Base-by-base conservation (phyloP, 83 land plant species). In the Thuja plicata region DNA sequence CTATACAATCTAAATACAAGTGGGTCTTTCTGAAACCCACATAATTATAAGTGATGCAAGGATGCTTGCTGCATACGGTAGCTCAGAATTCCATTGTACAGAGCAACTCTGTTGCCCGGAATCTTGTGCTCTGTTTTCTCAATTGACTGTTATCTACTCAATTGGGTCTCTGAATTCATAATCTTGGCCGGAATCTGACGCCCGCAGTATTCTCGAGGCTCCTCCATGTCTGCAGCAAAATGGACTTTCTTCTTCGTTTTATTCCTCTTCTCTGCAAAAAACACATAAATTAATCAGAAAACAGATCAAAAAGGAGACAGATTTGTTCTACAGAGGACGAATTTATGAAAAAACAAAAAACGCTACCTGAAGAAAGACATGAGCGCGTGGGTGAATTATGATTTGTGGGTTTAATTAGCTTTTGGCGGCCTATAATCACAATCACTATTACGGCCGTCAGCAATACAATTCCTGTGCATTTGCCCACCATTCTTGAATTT, bases 101-200 rank as follows among this genome's bases (percentile, higher is more conserved):
- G 81, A 37, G 40, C 43, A 16, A 15, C 41, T 77, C 81, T 77
- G 81, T 77, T 77, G 81, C 43, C 81, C 40, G 81, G 81, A 77
- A 77, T 77, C 40, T 34, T 16, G 43, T 19, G 4, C 24, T 35
- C 40, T 16, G 45, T 3, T 19, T 24, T 60, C 45, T 17, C 43
- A 37, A 1, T 37, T 37, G 45, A 7, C 43, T 78, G 82, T 0
- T 10, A 5, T 6, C 1, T 16, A 38, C 2, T 38, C 40, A 38
- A 38, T 38, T 38, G 40, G 82, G 24, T 1, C 43, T 21, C 82
- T 12, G 24, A 21, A 60, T 40, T 8, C 8, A 32, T 38, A 38
- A 38, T 32, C 1, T 78, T 38, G 24, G 82, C 38, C 1, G 45
- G 4, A 2, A 12, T 11, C 32, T 9, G 35, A 0, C 38, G 43